These are phyloP conservation scores for Flaveria brownii DNA, from an alignment of 129 eudicot genomes.

Conservation along the genomic window DNA sequence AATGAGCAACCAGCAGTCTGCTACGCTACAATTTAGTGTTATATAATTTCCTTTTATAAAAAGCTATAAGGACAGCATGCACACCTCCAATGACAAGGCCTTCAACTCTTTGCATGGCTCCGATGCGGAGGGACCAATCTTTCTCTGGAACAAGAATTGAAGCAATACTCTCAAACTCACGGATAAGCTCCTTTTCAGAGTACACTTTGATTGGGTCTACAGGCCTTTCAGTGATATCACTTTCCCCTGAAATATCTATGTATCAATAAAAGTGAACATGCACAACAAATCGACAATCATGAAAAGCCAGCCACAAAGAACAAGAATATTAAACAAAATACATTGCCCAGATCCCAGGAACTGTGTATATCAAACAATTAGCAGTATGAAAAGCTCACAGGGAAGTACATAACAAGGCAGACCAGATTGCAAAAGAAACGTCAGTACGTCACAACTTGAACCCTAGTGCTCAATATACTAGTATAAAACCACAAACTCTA, in stretches of 20 bases:
- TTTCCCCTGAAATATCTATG: constrained; percentile 56
- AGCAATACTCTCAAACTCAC: constrained; percentile 90
- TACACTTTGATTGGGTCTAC: constrained; percentile 90
- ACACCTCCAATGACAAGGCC: constrained; percentile 96
- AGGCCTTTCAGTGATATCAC: constrained; percentile 85
- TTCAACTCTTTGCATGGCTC: constrained; percentile 97
- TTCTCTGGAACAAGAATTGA: constrained; percentile 85
- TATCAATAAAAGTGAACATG: constrained; percentile 12
- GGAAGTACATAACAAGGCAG: neutral
- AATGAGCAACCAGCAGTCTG: constrained; percentile 9
- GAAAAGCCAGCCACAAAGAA: constrained; percentile 18
- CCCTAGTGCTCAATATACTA: neutral
- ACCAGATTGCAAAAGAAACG: neutral
- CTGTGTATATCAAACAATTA: neutral
- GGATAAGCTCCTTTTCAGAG: constrained; percentile 88
- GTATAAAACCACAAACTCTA: neutral
- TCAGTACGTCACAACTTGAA: neutral
- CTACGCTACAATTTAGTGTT: neutral
- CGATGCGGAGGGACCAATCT: constrained; percentile 95
- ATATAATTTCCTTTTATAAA: neutral
- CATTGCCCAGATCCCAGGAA: neutral
- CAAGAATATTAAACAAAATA: neutral
- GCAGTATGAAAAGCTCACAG: neutral
- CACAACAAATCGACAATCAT: neutral
- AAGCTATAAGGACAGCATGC: neutral